Conservation (phyloP, 2,329 filamentous ascomycete species). For the Metarhizium album region DNA sequence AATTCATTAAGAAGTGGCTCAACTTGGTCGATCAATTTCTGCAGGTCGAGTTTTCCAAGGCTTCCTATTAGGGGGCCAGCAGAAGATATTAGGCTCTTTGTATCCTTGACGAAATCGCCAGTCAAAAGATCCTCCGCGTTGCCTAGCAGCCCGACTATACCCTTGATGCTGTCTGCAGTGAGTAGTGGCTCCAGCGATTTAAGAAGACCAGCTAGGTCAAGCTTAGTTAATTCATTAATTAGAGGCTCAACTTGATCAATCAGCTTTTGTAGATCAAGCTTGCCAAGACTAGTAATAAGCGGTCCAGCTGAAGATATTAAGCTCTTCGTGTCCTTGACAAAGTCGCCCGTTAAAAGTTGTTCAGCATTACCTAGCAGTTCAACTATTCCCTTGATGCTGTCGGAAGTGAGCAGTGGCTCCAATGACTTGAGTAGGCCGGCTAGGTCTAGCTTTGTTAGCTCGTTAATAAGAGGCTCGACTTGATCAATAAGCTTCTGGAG, state of each 20-base stretch:
- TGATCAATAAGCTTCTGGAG: constrained; percentile 6
- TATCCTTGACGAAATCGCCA: constrained; percentile 17
- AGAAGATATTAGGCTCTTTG: constrained; percentile 15
- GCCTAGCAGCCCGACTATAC: constrained; percentile 20
- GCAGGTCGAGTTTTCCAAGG: not conserved
- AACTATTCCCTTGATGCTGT: constrained; percentile 21
- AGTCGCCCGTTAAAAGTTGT: constrained; percentile 16
- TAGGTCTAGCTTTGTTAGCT: not conserved
- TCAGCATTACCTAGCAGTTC: constrained; percentile 23
- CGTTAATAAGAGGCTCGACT: not conserved
- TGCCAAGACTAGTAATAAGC: constrained; percentile 20
- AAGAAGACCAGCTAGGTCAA: constrained; percentile 21
- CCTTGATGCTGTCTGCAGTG: constrained; percentile 17
- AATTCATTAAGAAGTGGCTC: constrained; percentile 21
- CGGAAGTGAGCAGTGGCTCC: constrained; percentile 19
- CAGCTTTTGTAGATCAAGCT: constrained; percentile 22
- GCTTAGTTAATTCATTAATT: constrained; percentile 18
- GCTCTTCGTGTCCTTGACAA: constrained; percentile 16
- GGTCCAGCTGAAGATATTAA: constrained; percentile 20
- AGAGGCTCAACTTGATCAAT: constrained; percentile 24
- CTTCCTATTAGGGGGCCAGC: constrained; percentile 16
- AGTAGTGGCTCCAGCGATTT: constrained; percentile 16
- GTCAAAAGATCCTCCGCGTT: constrained; percentile 19
- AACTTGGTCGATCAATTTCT: constrained; percentile 11
- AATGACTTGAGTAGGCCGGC: constrained; percentile 17